Base-by-base conservation (phyloP, 2,329 filamentous ascomycete genomes). In the Keithomyces neogunnii region DNA sequence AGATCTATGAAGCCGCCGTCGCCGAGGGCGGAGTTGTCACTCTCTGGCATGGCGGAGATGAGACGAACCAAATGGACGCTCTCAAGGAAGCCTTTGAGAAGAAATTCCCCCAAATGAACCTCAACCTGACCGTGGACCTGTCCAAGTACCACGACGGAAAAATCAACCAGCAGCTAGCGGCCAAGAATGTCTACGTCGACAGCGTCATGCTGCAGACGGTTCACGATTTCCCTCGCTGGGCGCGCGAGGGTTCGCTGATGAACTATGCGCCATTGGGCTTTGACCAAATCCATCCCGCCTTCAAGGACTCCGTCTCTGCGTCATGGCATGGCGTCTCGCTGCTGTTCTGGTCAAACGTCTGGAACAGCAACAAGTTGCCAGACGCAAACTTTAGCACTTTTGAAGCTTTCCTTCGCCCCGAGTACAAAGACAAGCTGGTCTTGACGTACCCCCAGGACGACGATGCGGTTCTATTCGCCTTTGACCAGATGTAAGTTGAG, bases 381-480 rank as follows among this genome's bases (percentile, higher is more conserved):
- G 66, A 66, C 9, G 59, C 65, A 30, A 57, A 59, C 13, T 52
- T 66, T 0, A 69, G 69, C 0, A 64, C 61, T 3, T 80, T 67
- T 49, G 56, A 63, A 1, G 73, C 77, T 53, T 72, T 69, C 50
- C 60, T 75, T 3, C 65, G 69, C 6, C 75, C 77, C 0, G 70
- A 74, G 51, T 77, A 72, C 63, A 80, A 80, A 62, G 63, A 74
- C 53, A 79, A 76, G 60, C 63, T 81, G 4, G 73, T 73, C 2
- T 59, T 81, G 9, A 79, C 76, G 0, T 80, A 80, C 51, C 78
- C 78, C 8, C 78, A 80, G 53, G 78, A 81, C 40, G 78, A 81
- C 42, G 78, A 81, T 50, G 77, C 78, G 0, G 71, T 81, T 2
- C 63, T 77, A 0, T 80, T 67, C 42, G 71, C 72, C 3, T 78